These are phyloP conservation scores for Plasmodium fragile DNA, from an alignment of 169 alveolate species.

Conservation along the genomic window DNA sequence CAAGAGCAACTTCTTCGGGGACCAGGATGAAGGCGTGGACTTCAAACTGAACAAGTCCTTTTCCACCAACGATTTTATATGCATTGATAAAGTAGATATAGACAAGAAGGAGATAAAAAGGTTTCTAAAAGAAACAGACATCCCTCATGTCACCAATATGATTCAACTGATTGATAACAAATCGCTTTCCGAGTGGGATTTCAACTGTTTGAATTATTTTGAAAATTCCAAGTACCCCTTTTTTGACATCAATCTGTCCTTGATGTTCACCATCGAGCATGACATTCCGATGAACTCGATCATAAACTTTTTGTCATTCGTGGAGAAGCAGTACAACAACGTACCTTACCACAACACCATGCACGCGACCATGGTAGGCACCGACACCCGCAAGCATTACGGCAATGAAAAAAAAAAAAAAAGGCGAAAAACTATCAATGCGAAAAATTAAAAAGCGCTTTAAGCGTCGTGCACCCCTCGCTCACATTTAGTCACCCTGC, in stretches of 20 bases:
- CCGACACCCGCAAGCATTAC: not conserved
- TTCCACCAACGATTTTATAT: conserved; percentile 34
- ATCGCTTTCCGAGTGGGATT: conserved; percentile 81
- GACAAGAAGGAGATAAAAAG: conserved; percentile 61
- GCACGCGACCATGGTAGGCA: conserved; percentile 82
- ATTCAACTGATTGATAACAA: conserved; percentile 45
- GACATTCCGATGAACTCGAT: conserved; percentile 34
- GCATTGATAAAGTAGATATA: conserved; percentile 53
- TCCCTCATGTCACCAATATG: conserved; percentile 36
- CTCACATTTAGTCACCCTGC: not conserved
- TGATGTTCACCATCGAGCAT: conserved; percentile 33
- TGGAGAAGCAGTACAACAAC: conserved; percentile 80
- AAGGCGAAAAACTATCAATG: not conserved
- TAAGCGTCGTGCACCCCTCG: not conserved
- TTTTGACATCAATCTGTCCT: conserved; percentile 55
- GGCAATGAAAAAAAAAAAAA: not conserved
- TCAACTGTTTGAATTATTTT: conserved; percentile 80
- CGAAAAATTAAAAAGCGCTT: not conserved
- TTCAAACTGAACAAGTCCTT: conserved; percentile 27
- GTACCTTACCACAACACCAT: conserved; percentile 85
- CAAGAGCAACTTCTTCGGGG: conserved; percentile 30
- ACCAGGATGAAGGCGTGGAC: conserved; percentile 9
- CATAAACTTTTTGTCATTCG: conserved; percentile 74
- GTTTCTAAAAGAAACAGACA: conserved; percentile 53
- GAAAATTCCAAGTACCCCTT: conserved; percentile 61